phyloP scores from a whole-genome alignment of 192 early-diverging fungal genomes.

The Backusella sp. region DNA sequence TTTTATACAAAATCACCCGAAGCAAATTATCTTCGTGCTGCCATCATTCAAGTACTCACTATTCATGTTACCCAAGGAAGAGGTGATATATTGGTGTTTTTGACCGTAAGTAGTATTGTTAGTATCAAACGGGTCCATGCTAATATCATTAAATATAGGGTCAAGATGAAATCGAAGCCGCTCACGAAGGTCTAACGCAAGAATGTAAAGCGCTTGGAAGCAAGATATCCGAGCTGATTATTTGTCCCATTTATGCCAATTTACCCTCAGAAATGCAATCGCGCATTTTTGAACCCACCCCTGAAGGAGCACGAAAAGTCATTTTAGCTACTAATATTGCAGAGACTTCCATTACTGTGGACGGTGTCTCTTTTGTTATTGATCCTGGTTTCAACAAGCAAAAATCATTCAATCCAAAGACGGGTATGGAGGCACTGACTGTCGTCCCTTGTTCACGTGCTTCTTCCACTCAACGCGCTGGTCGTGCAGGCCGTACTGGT shows the following conservation, averaged over 20 bases:
- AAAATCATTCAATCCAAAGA: constrained; percentile 90
- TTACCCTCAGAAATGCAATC: constrained; percentile 95
- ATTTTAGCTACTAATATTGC: constrained; percentile 99
- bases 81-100: constrained; percentile 94
- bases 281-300: constrained; percentile 96
- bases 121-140: not conserved
- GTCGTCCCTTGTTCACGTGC: constrained; percentile 95
- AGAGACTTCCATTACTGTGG: constrained; percentile 97
- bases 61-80: constrained; percentile 87
- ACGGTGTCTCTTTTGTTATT: constrained; percentile 96
- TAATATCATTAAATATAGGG: constrained; percentile 43
- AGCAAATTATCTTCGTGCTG: constrained; percentile 93
- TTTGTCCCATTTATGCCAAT: constrained; percentile 96
- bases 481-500: constrained; percentile 93
- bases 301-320: constrained; percentile 90
- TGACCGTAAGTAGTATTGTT: constrained; percentile 61
- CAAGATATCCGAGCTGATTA: constrained; percentile 85
- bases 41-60: constrained; percentile 88
- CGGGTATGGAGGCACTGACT: constrained; percentile 95
- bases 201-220: constrained; percentile 81
- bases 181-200: constrained; percentile 75
- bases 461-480: constrained; percentile 90
- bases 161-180: constrained; percentile 97
- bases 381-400: constrained; percentile 99
- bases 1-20: constrained; percentile 97